Conservation (phyloP, 164 flowering plant genomes). For the Piper longum region DNA sequence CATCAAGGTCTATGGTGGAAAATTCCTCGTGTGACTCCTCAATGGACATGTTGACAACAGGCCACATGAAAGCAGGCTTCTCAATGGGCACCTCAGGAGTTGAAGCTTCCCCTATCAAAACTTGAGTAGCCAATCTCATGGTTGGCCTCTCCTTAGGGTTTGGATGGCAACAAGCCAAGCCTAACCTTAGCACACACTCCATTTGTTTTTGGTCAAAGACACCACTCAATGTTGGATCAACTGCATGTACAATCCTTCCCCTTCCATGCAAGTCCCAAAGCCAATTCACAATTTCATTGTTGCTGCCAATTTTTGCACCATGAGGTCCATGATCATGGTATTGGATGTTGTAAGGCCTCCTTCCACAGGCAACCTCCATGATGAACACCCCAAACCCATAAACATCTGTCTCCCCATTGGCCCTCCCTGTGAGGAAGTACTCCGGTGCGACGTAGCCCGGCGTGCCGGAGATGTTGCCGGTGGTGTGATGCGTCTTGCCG, state of each 20-base stretch:
- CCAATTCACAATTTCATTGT: constrained; percentile 25
- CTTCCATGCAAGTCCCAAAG: constrained; percentile 41
- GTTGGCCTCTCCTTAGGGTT: constrained; percentile 26
- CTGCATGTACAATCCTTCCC: constrained; percentile 26
- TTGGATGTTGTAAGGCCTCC: constrained; percentile 33
- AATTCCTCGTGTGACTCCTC: neutral
- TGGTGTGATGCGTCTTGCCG: constrained; percentile 18
- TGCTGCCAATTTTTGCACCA: constrained; percentile 4
- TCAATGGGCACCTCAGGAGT: constrained; percentile 25
- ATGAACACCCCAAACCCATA: constrained; percentile 46
- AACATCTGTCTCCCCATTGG: constrained; percentile 39
- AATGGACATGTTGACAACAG: neutral
- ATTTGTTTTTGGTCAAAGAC: constrained; percentile 22
- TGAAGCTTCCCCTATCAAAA: constrained; percentile 27
- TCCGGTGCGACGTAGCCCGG: constrained; percentile 50
- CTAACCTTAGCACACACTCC: constrained; percentile 25
- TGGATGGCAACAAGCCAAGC: constrained; percentile 38
- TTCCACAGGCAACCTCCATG: constrained; percentile 39
- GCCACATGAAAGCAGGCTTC: constrained; percentile 24
- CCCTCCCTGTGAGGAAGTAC: constrained; percentile 29
- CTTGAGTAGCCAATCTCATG: constrained; percentile 28
- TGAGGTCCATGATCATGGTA: too few species aligned
- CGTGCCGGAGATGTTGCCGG: constrained; percentile 19
- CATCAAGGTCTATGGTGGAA: too few species aligned
- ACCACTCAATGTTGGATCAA: constrained; percentile 13